These are phyloP conservation scores for Orbilia oligospora DNA, from an alignment of 2,329 filamentous ascomycete genomes.

Conservation along the genomic window DNA sequence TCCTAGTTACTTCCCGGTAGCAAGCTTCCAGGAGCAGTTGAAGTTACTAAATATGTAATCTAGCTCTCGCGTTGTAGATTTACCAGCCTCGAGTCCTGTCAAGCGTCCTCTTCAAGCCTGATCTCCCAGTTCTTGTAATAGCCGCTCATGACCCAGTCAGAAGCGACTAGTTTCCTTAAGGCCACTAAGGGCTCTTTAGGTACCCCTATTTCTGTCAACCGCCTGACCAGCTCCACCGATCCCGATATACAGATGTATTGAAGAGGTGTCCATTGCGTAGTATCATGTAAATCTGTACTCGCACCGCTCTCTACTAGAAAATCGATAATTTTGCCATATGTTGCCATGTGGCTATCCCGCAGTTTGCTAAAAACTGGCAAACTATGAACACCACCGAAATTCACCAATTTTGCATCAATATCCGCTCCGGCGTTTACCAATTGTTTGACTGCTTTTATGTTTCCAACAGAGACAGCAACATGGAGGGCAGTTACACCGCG, in stretches of 20 bases:
- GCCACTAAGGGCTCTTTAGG: constrained; percentile 33
- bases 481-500: constrained; percentile 61
- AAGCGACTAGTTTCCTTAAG: constrained; percentile 14
- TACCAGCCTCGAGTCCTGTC: neutral
- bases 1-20: too few species aligned
- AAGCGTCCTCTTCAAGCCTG: constrained; percentile 33
- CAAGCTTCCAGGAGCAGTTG: too few species aligned
- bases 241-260: constrained; percentile 45
- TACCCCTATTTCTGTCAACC: constrained; percentile 37
- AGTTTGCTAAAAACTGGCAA: constrained; percentile 38
- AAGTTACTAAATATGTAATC: too few species aligned
- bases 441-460: constrained; percentile 59
- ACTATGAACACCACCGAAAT: constrained; percentile 37
- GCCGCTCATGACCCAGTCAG: constrained; percentile 24
- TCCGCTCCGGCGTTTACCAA: constrained; percentile 60
- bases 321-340: constrained; percentile 58
- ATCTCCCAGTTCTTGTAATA: constrained; percentile 41
- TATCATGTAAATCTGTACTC: constrained; percentile 17
- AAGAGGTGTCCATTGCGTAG: constrained; percentile 33
- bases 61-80: too few species aligned
- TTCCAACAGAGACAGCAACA: constrained; percentile 57
- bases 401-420: constrained; percentile 22
- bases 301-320: constrained; percentile 61
- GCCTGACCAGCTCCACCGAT: constrained; percentile 26
- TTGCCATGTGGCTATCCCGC: constrained; percentile 50